Evolutionary conservation across 805 yeast genomes (phyloP).

Genomic region (Huiozyma sinensis): DNA sequence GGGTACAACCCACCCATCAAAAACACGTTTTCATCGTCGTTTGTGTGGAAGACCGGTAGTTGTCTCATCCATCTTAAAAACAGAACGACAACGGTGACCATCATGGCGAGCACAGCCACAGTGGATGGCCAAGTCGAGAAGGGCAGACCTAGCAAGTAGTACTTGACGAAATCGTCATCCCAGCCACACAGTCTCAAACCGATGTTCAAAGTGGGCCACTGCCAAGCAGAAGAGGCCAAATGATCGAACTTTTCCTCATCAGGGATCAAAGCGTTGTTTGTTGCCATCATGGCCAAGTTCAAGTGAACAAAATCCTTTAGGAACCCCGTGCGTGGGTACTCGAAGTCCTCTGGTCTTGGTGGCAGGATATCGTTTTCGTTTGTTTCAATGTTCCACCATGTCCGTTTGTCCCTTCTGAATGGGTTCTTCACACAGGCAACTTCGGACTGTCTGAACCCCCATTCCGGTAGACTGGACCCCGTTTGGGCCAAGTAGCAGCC

Average conservation of each 20-base stretch:
- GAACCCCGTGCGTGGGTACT: constrained; percentile 60
- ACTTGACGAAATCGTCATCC: constrained; percentile 50
- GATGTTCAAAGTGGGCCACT: constrained; percentile 71
- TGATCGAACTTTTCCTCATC: constrained; percentile 65
- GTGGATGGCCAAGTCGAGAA: constrained; percentile 71
- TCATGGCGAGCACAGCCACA: constrained; percentile 46
- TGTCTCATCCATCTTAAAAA: constrained; percentile 64
- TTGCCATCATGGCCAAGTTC: constrained; percentile 86
- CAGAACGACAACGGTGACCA: constrained; percentile 35
- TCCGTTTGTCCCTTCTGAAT: constrained; percentile 64
- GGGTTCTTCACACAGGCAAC: constrained; percentile 57
- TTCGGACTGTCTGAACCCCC: constrained; percentile 84
- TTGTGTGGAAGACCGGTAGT: constrained; percentile 31
- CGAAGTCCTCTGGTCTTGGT: constrained; percentile 31
- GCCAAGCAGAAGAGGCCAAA: constrained; percentile 72
- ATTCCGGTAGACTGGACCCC: constrained; percentile 59
- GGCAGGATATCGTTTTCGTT: constrained; percentile 56
- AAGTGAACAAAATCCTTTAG: constrained; percentile 64
- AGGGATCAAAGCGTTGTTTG: constrained; percentile 75
- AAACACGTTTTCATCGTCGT: constrained; percentile 39
- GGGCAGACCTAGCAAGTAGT: constrained; percentile 67
- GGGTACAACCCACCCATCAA: constrained; percentile 69
- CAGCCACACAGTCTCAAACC: constrained; percentile 77
- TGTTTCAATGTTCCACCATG: constrained; percentile 81
- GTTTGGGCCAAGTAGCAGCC: constrained; percentile 73